Percentiles rank a stretch among this genome's conserved stretches.
Evolutionary conservation across 202 grass and related monocot species (phyloP).

Genomic region (Elaeis oleifera): DNA sequence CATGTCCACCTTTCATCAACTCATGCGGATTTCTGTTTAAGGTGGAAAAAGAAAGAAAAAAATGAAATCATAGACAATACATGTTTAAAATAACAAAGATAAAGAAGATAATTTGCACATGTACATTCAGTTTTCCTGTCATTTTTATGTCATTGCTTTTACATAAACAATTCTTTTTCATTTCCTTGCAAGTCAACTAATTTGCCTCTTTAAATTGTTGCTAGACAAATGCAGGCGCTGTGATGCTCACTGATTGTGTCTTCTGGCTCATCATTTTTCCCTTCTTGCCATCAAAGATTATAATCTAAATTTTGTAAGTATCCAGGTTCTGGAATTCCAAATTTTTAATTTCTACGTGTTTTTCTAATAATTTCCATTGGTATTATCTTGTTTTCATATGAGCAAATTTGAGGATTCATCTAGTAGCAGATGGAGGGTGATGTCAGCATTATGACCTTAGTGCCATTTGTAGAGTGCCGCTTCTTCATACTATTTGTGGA

Average conservation of each 20-base stretch:
- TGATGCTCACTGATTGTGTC: slow-evolving; percentile 91
- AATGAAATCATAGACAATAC: too few relatives aligned
- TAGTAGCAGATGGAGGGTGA: too few relatives aligned
- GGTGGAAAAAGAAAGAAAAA: too few relatives aligned
- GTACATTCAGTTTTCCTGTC: neutral
- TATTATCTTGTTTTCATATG: too few relatives aligned
- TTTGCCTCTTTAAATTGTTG: slow-evolving; percentile 8
- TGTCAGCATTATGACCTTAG: too few relatives aligned
- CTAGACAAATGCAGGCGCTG: slow-evolving; percentile 89
- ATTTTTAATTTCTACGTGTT: neutral
- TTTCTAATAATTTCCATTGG: slow-evolving; percentile 14
- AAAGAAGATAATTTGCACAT: too few relatives aligned
- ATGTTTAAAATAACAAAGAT: too few relatives aligned
- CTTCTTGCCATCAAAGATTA: slow-evolving; percentile 77
- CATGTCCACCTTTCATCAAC: too few relatives aligned
- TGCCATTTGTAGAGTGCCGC: too few relatives aligned
- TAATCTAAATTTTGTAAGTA: slow-evolving; percentile 72
- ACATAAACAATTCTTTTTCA: neutral
- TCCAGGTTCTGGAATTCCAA: neutral
- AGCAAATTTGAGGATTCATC: too few relatives aligned
- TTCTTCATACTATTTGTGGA: too few relatives aligned
- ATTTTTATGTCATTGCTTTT: neutral
- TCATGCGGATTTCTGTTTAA: too few relatives aligned
- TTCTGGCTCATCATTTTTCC: slow-evolving; percentile 99
- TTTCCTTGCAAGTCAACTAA: neutral